Evolutionary conservation across 345 rosid genomes (phyloP).

Genomic region (Microthlaspi erraticum): DNA sequence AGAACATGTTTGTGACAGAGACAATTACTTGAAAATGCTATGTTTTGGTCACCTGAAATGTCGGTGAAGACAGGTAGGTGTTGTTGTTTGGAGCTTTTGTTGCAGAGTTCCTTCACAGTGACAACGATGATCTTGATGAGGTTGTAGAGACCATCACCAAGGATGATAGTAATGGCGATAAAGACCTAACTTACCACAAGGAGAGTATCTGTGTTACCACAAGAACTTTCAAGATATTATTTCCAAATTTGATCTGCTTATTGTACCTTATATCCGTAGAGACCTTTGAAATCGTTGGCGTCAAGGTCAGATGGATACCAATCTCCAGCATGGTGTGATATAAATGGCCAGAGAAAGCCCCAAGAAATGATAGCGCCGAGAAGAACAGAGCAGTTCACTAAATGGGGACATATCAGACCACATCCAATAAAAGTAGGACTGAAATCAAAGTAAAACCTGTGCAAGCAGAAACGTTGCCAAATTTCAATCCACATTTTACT

Average conservation of each 20-base stretch:
- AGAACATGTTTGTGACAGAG: not conserved
- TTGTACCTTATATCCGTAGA: slow-evolving; percentile 79
- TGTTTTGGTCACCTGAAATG: too few relatives aligned
- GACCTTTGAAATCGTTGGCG: slow-evolving; percentile 83
- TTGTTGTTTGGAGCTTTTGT: slow-evolving; percentile 50
- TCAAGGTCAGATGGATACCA: slow-evolving; percentile 81
- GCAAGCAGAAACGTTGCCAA: not conserved
- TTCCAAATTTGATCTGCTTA: not conserved
- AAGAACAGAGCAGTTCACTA: slow-evolving; percentile 82
- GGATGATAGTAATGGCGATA: slow-evolving; percentile 72
- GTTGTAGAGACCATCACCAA: slow-evolving; percentile 89
- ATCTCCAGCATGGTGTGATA: slow-evolving; percentile 68
- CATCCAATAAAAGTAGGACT: slow-evolving; percentile 93
- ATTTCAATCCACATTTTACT: not conserved
- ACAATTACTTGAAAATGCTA: too few relatives aligned
- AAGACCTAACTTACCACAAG: slow-evolving; percentile 54
- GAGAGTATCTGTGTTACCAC: too few relatives aligned
- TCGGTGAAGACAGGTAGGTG: slow-evolving; percentile 49
- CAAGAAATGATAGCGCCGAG: slow-evolving; percentile 82
- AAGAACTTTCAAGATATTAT: too few relatives aligned
- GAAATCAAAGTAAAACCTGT: slow-evolving; percentile 88
- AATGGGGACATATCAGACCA: slow-evolving; percentile 89
- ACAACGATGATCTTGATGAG: slow-evolving; percentile 66
- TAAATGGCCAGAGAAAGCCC: slow-evolving; percentile 87
- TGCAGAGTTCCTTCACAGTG: slow-evolving; percentile 60